Conservation (phyloP, 352 stramenopile genomes). For the Thalassiosira ordinaria region DNA sequence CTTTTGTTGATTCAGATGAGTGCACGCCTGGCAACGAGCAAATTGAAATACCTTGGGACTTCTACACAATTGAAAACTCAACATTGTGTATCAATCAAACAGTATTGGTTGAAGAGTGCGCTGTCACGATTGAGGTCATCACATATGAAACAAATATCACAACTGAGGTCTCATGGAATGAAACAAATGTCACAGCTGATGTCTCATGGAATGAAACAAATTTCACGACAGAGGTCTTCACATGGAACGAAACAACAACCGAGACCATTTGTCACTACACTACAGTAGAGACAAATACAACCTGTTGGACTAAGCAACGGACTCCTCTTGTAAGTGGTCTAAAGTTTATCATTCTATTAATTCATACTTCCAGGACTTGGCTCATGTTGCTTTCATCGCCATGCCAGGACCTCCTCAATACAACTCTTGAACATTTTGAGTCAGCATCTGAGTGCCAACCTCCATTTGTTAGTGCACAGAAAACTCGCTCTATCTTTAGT, state of each 20-base stretch:
- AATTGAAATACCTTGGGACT: background rate
- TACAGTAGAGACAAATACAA: background rate
- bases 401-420: constrained; percentile 10
- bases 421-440: constrained; percentile 20
- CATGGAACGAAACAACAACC: background rate
- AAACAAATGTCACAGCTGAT: background rate
- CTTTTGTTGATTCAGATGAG: background rate
- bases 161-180: background rate
- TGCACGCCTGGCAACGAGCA: background rate
- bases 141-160: background rate
- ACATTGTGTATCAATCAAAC: background rate
- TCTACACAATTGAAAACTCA: background rate
- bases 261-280: background rate
- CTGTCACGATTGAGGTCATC: no score
- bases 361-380: no score
- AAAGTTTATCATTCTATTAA: no score
- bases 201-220: background rate
- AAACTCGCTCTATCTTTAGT: constrained; percentile 13
- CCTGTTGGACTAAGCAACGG: constrained; percentile 1
- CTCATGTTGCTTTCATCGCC: no score
- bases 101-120: background rate
- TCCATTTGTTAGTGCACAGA: background rate
- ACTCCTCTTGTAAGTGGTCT: background rate
- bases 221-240: background rate
- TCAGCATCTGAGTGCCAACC: constrained; percentile 1